Evolutionary conservation across 2,329 filamentous ascomycete genomes (phyloP).

Genomic region (Reticulascus tulasneorum): DNA sequence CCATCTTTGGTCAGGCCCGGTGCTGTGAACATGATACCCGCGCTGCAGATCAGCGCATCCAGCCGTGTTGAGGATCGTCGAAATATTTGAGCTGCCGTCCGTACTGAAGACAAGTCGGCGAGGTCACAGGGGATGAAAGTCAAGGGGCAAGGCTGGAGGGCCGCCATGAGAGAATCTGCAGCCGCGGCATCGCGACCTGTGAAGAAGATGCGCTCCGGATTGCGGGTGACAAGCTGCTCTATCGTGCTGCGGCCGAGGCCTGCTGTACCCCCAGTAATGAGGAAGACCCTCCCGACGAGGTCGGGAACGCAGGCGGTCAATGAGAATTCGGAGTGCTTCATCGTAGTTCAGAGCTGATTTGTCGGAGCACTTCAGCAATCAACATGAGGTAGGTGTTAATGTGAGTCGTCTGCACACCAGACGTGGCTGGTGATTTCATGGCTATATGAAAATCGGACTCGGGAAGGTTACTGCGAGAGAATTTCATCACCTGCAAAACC

Average conservation of each 20-base stretch:
- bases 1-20: slow-evolving; percentile 21
- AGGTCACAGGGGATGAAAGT: slow-evolving; percentile 9
- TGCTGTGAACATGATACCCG: slow-evolving; percentile 21
- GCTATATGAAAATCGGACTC: too few species aligned
- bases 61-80: slow-evolving; percentile 15
- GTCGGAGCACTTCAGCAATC: too few species aligned
- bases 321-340: too few species aligned
- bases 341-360: too few species aligned
- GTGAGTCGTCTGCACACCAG: too few species aligned
- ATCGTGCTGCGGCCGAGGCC: slow-evolving; percentile 36
- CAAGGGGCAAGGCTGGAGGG: too few species aligned
- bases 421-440: too few species aligned
- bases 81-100: slow-evolving; percentile 11
- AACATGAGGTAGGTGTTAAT: too few species aligned
- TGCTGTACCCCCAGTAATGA: slow-evolving; percentile 35
- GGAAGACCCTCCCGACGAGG: slow-evolving; percentile 28
- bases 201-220: slow-evolving; percentile 12
- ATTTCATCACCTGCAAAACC: too few species aligned
- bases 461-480: too few species aligned
- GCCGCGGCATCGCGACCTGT: slow-evolving; percentile 15
- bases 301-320: too few species aligned
- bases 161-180: background rate
- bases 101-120: slow-evolving; percentile 12
- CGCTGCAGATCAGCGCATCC: slow-evolving; percentile 26
- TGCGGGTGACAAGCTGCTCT: slow-evolving; percentile 32